These are phyloP conservation scores for Atkinsonella hypoxylon DNA, from an alignment of 2,329 filamentous ascomycete genomes.

Conservation along the genomic window DNA sequence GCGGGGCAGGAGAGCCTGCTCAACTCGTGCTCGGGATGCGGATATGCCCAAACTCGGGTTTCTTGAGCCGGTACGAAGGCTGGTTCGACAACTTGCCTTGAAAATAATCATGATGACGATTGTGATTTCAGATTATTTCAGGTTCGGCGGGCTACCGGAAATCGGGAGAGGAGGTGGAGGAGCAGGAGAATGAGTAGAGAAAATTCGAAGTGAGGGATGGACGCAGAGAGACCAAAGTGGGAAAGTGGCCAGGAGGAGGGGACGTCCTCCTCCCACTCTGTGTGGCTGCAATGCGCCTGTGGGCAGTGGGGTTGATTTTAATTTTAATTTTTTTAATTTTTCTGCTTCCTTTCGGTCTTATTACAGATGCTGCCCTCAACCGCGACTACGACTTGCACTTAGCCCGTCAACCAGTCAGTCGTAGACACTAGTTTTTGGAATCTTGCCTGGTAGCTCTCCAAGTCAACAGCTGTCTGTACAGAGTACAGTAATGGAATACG, in stretches of 20 bases:
- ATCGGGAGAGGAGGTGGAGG: constrained; percentile 8
- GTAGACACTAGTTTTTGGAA: no score
- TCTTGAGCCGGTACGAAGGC: background rate
- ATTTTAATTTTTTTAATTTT: background rate
- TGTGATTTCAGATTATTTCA: no score
- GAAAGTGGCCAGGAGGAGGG: constrained; percentile 1
- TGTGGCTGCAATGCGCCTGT: background rate
- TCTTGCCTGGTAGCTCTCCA: no score
- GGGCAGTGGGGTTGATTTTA: background rate
- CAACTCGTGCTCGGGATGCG: constrained; percentile 9
- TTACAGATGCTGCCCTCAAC: no score
- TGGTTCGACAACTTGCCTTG: constrained; percentile 38
- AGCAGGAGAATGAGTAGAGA: constrained; percentile 2
- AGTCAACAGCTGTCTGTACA: no score
- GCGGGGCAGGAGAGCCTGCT: constrained; percentile 9
- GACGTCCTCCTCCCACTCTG: background rate
- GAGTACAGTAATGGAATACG: no score
- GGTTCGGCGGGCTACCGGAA: constrained; percentile 9
- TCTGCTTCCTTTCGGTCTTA: no score
- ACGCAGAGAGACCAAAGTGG: background rate
- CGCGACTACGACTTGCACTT: no score
- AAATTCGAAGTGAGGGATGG: constrained; percentile 1
- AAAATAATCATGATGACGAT: constrained; percentile 61
- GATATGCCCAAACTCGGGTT: background rate
- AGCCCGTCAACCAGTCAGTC: no score